Evolutionary conservation across 495 filamentous ascomycete species (phyloP).

Genomic region (Podospora pseudopauciseta): DNA sequence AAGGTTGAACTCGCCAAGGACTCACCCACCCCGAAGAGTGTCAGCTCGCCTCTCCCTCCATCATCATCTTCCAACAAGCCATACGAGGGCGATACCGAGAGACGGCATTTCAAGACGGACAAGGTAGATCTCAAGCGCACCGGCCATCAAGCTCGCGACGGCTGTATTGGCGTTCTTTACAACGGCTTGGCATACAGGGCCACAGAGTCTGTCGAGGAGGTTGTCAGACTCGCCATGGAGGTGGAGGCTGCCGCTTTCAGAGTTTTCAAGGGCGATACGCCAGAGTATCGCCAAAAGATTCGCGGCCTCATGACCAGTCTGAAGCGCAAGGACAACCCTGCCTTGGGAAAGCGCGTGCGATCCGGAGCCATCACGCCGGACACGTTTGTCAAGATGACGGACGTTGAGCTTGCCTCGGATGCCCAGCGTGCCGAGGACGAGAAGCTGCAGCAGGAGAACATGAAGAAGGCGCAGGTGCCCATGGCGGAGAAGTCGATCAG

Average conservation of each 20-base stretch:
- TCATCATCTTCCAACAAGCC: slow-evolving; percentile 47
- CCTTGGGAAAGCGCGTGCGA: slow-evolving; percentile 70
- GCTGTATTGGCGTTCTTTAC: slow-evolving; percentile 86
- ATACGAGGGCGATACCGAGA: slow-evolving; percentile 68
- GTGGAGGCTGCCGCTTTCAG: slow-evolving; percentile 71
- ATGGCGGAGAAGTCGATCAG: slow-evolving; percentile 84
- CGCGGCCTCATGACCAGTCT: slow-evolving; percentile 89
- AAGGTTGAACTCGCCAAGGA: slow-evolving; percentile 42
- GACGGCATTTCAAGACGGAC: slow-evolving; percentile 76
- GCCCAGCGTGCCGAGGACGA: slow-evolving; percentile 74
- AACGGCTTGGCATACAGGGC: slow-evolving; percentile 67
- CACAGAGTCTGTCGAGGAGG: slow-evolving; percentile 50
- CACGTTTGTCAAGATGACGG: slow-evolving; percentile 63
- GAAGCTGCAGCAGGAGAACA: slow-evolving; percentile 78
- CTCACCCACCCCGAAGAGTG: slow-evolving; percentile 38
- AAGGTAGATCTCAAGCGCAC: slow-evolving; percentile 69
- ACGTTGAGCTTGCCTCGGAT: slow-evolving; percentile 51
- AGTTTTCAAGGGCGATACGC: slow-evolving; percentile 53
- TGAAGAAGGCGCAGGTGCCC: slow-evolving; percentile 91
- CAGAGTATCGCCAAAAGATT: slow-evolving; percentile 77
- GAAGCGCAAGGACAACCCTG: slow-evolving; percentile 82
- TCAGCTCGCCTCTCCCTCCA: slow-evolving; percentile 42
- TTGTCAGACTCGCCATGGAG: slow-evolving; percentile 64
- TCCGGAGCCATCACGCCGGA: slow-evolving; percentile 65
- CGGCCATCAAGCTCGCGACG: slow-evolving; percentile 66